Evolutionary conservation across 768 basidiomycete genomes (phyloP).

Genomic region (Boletus huronensis): DNA sequence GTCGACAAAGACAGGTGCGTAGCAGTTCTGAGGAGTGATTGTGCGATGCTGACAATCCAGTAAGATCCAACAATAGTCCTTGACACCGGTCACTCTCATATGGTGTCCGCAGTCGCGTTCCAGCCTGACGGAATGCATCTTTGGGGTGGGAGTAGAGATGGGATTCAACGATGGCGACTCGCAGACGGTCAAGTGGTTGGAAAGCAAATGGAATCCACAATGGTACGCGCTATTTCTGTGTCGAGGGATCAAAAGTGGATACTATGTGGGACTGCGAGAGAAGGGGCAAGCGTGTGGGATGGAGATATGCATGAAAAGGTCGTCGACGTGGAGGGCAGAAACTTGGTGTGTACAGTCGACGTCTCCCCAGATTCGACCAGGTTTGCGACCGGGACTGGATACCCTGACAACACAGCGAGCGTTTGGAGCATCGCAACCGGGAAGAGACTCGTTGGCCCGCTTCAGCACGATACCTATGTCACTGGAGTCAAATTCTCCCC

Average conservation of each 20-base stretch:
- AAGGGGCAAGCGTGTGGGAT: background rate
- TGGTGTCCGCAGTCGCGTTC: background rate
- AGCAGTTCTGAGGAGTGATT: no score
- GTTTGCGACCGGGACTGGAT: background rate
- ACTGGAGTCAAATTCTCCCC: background rate
- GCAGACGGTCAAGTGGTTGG: background rate
- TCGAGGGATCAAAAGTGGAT: background rate
- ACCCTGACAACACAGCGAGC: background rate
- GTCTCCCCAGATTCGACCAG: background rate
- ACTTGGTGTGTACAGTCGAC: background rate
- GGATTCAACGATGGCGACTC: background rate
- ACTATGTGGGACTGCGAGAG: background rate
- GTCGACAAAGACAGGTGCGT: background rate
- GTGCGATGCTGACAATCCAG: background rate
- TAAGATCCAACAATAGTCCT: background rate
- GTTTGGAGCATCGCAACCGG: background rate
- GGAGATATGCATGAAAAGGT: background rate
- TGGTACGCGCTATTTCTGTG: background rate
- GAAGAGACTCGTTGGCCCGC: background rate
- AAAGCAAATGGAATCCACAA: background rate
- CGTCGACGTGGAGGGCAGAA: no score
- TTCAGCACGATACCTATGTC: background rate
- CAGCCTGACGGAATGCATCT: background rate
- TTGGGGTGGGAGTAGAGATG: background rate
- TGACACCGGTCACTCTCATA: rapidly evolving